Evolutionary conservation across 2,329 filamentous ascomycete genomes (phyloP), one percentile per base, ranked within the genome.

Genomic region (Aureobasidium sp.): DNA sequence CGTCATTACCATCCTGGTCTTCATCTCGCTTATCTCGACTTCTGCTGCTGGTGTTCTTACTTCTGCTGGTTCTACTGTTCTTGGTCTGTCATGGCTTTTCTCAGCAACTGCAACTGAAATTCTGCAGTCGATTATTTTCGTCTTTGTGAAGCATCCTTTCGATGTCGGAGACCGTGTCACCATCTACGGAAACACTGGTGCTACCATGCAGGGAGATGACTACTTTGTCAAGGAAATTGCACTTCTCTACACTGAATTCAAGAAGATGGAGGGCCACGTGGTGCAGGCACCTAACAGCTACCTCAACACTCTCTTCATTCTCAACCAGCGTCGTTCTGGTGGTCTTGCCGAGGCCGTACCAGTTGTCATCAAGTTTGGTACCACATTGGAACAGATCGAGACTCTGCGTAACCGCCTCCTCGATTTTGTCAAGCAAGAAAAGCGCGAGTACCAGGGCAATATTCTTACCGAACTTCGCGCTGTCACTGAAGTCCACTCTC

Each of bases 141-240:
- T 97, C 67, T 96, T 97, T 69, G 87, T 97, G 76, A 97, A 97
- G 78, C 93, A 97, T 72, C 93, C 93, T 0, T 97, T 97, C 69
- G 93, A 97, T 73, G 92, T 97, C 4, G 93, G 93, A 60, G 93
- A 97, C 73, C 87, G 93, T 69, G 90, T 97, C 7, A 90, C 88
- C 1, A 84, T 97, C 23, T 97, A 97, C 70, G 92, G 92, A 60
- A 95, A 91, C 69, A 91, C 91, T 0, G 93, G 93, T 64, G 82
- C 86, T n/a, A 73, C 82, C 17, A 82, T 91, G 70, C 84, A 82
- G 39, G 92, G 92, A 50, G 93, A 97, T 68, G 93, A 97, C 70
- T 97, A 96, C 75, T 97, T 96, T 67, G 92, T 97, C 60, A 96
- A 95, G 61, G 90, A 96, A 71, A 95, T 97, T 61, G 89, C 91